These are phyloP conservation scores for Strobilomyces dryophilus DNA, from an alignment of 768 basidiomycete species.

Conservation along the genomic window DNA sequence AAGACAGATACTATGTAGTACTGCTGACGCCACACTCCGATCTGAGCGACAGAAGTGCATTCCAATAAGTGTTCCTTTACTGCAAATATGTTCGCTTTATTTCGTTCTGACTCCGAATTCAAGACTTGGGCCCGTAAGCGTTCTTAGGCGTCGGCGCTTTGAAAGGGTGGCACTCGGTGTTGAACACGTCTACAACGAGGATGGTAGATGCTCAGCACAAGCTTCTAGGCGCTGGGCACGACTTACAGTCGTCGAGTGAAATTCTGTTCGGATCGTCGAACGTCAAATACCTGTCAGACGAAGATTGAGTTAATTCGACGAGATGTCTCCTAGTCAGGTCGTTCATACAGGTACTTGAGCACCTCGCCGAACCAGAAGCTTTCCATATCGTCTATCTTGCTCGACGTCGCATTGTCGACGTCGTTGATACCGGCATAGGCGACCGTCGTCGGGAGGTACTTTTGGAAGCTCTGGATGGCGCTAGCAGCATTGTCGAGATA, in stretches of 20 bases:
- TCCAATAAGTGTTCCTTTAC: background rate
- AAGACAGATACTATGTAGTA: background rate
- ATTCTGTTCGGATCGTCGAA: constrained; percentile 68
- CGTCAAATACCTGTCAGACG: constrained; percentile 54
- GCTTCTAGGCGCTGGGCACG: background rate
- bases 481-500: constrained; percentile 62
- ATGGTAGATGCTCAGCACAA: background rate
- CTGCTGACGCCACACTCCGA: background rate
- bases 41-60: background rate
- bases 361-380: constrained; percentile 75
- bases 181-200: constrained; percentile 49
- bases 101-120: background rate
- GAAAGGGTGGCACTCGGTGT: constrained; percentile 72
- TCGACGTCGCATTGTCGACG: constrained; percentile 42
- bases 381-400: constrained; percentile 56
- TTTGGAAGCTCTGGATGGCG: constrained; percentile 59
- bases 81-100: background rate
- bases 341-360: constrained; percentile 63
- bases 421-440: constrained; percentile 58
- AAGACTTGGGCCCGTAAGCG: constrained; percentile 30
- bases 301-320: background rate
- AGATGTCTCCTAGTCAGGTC: background rate
- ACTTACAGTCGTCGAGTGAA: constrained; percentile 58
- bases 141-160: constrained; percentile 46
- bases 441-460: constrained; percentile 41